These are phyloP conservation scores for Erigeron canadensis DNA, from an alignment of 129 eudicot genomes.

Conservation along the genomic window DNA sequence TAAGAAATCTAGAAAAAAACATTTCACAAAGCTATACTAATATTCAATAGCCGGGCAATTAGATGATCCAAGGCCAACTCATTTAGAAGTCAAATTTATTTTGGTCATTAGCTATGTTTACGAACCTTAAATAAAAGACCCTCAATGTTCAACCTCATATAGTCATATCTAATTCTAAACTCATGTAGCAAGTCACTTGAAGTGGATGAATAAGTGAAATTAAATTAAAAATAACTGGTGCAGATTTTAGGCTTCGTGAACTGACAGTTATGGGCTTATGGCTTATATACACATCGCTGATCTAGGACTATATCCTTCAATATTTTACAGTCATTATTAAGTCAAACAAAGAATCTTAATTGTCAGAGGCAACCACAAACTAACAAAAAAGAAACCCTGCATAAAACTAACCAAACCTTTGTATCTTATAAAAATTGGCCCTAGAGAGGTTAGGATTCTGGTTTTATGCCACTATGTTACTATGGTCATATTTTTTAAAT, in stretches of 20 bases:
- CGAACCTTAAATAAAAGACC: too few relatives aligned
- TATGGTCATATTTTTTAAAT: too few relatives aligned
- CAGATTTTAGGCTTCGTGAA: neutral
- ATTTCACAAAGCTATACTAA: neutral
- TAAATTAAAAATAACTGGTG: neutral
- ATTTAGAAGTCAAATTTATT: neutral
- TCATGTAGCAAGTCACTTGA: too few relatives aligned
- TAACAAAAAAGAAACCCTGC: neutral
- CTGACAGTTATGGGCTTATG: neutral
- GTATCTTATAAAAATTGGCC: neutral
- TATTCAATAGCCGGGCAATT: neutral
- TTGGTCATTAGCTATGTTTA: too few relatives aligned
- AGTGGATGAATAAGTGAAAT: too few relatives aligned
- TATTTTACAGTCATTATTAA: neutral
- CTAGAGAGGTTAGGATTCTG: too few relatives aligned
- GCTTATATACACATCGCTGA: neutral
- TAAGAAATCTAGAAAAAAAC: neutral
- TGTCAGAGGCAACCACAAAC: neutral
- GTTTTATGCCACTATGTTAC: too few relatives aligned
- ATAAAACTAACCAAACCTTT: neutral
- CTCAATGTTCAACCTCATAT: too few relatives aligned
- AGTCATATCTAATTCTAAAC: too few relatives aligned
- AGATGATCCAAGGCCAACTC: neutral
- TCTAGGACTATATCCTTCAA: neutral
- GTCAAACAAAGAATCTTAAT: neutral